Percentiles rank a stretch among this genome's conserved stretches.
Evolutionary conservation across 352 stramenopile species (phyloP).

Genomic region (Phytopythium mirpurense): DNA sequence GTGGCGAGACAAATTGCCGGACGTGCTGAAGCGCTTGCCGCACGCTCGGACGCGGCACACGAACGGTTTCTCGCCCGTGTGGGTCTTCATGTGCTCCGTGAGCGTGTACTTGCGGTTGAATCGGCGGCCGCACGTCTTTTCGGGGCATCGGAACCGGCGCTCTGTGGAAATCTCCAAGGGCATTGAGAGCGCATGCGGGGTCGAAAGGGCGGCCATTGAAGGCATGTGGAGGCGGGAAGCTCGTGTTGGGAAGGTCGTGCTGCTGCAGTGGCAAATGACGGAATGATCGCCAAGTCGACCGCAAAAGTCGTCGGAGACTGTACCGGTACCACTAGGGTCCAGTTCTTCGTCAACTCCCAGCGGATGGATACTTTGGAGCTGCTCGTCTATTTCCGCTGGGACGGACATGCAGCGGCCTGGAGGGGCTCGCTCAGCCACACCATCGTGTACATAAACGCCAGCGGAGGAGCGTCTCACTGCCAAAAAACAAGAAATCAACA

Average conservation of each 20-base stretch:
- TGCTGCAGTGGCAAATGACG: too few relatives aligned
- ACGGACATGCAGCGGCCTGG: neutral
- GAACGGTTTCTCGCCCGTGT: conserved; percentile 50
- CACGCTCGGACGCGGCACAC: conserved; percentile 29
- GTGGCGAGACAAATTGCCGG: conserved; percentile 54
- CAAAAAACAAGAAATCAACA: too few relatives aligned
- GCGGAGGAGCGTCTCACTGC: neutral
- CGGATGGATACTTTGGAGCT: neutral
- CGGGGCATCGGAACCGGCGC: conserved; percentile 15
- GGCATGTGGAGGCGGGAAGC: too few relatives aligned
- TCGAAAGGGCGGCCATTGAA: too few relatives aligned
- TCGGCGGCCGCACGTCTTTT: conserved; percentile 14
- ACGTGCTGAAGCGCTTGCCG: conserved; percentile 48
- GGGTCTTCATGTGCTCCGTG: conserved; percentile 53
- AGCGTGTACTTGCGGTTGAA: conserved; percentile 58
- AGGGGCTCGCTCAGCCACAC: neutral
- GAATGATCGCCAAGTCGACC: too few relatives aligned
- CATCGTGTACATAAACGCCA: neutral
- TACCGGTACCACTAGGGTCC: too few relatives aligned
- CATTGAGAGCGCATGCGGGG: too few relatives aligned
- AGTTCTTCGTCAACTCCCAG: neutral
- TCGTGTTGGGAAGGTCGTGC: too few relatives aligned
- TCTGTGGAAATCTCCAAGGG: too few relatives aligned
- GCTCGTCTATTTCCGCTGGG: neutral
- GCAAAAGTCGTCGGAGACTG: too few relatives aligned